These are phyloP conservation scores for Geosmithia flava DNA, from an alignment of 2,329 filamentous ascomycete genomes.

Conservation along the genomic window DNA sequence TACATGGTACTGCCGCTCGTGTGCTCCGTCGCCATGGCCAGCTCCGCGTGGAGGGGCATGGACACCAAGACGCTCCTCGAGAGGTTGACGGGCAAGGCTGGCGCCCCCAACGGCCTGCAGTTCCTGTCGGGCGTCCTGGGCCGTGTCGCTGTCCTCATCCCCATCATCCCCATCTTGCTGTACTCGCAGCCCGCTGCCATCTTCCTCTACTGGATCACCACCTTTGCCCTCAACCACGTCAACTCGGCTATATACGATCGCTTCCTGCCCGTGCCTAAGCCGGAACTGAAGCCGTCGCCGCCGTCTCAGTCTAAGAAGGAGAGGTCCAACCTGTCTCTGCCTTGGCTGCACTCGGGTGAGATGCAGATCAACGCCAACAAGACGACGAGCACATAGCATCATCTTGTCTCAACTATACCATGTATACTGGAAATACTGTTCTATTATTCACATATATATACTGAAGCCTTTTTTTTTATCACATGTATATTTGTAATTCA, in stretches of 20 bases:
- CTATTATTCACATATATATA: neutral
- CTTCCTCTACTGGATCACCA: constrained; percentile 26
- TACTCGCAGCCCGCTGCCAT: constrained; percentile 21
- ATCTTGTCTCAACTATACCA: too few species aligned
- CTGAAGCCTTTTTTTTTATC: neutral
- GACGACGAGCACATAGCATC: neutral
- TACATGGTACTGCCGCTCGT: constrained; percentile 31
- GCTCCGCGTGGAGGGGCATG: constrained; percentile 15
- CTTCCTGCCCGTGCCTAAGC: constrained; percentile 1
- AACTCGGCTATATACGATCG: constrained; percentile 17
- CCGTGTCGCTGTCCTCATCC: constrained; percentile 13
- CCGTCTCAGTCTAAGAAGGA: neutral
- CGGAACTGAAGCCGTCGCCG: neutral
- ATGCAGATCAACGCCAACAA: neutral
- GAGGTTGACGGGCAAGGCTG: neutral
- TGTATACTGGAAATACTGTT: too few species aligned
- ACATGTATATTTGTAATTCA: neutral
- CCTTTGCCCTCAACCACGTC: constrained; percentile 19
- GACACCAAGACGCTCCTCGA: constrained; percentile 11
- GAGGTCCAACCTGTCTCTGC: neutral
- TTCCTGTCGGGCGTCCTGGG: neutral
- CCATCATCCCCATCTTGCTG: constrained; percentile 16
- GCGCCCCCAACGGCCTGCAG: neutral
- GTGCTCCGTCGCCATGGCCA: constrained; percentile 16
- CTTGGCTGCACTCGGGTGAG: neutral